A percentile compares a stretch with the other conserved stretches of the same genome.
These are phyloP conservation scores for Podospora tetraspora DNA, from an alignment of 495 filamentous ascomycete species.

Conservation along the genomic window DNA sequence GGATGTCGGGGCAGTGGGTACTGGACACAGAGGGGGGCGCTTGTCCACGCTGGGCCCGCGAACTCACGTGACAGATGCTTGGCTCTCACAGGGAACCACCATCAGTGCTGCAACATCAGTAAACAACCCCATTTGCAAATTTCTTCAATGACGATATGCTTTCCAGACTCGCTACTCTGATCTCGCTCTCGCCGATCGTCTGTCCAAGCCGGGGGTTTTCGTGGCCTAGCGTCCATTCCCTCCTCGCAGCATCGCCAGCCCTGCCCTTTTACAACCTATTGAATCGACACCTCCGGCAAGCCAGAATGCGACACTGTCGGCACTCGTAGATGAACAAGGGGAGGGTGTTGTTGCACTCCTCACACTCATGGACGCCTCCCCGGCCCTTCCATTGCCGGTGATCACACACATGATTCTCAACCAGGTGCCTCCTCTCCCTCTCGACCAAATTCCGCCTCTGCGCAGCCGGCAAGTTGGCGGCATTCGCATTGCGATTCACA, in stretches of 20 bases:
- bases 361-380: slow-evolving; percentile 17
- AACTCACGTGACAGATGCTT: background rate
- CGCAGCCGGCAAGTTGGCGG: background rate
- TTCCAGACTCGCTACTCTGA: no score
- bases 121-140: no score
- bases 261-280: slow-evolving; percentile 18
- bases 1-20: background rate
- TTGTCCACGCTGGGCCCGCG: background rate
- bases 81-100: no score
- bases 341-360: slow-evolving; percentile 25
- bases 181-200: no score
- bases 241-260: background rate
- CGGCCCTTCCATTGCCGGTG: slow-evolving; percentile 24
- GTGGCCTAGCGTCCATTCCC: no score
- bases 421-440: slow-evolving; percentile 15
- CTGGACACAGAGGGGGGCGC: background rate
- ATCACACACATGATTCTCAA: slow-evolving; percentile 24
- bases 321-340: slow-evolving; percentile 30
- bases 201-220: no score
- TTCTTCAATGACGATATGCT: no score
- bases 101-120: no score
- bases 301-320: slow-evolving; percentile 25
- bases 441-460: slow-evolving; percentile 3
- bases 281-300: slow-evolving; percentile 24
- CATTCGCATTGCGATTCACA: slow-evolving; percentile 6